Base-by-base conservation (phyloP, 2,329 filamentous ascomycete species). In the Alternaria gansuensis region DNA sequence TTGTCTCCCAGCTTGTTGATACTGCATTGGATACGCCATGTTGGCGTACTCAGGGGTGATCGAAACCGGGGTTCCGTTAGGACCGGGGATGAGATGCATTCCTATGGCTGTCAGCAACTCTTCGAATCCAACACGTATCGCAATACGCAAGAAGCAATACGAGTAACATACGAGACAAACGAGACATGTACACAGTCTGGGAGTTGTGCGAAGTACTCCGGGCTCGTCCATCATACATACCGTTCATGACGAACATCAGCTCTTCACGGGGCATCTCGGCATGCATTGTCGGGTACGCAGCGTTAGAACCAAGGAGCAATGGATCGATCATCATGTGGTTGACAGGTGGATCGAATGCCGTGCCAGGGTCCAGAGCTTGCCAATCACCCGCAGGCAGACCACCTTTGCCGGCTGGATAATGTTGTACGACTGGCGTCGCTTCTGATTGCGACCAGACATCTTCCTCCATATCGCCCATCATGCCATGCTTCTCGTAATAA, bases 291-390 rank as follows among this genome's bases (percentile, higher is more conserved):
- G 69, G 62, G 21, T 74, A 71, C 6, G 67, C 58, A 40, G 71
- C 70, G 8, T 68, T 69, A 24, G 72, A 67, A n/a, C 72, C 72
- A 14, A 77, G 61, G 26, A 77, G 61, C 23, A 75, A 54, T 13
- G 75, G 75, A 49, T 77, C 75, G 34, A 77, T 76, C 73, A 76
- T 75, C 66, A 76, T 75, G 33, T 76, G 73, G 55, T 71, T 73
- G 36, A 72, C 72, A 37, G 71, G 74, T 14, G 70, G 64, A 28
- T 72, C 63, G 46, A 73, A 77, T 24, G 62, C 56, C 13, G 70
- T 59, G 54, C 67, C 68, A 45, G 71, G 57, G 17, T 71, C 66
- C 40, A 76, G 56, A 17, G 60, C 60, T 51, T 75, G 72, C 75
- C 75, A 76, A 44, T 70, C 63, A 46, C 64, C 65, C 14, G 72